Evolutionary conservation across 768 basidiomycete genomes (phyloP).

Genomic region (Melanogaster broomeanus): DNA sequence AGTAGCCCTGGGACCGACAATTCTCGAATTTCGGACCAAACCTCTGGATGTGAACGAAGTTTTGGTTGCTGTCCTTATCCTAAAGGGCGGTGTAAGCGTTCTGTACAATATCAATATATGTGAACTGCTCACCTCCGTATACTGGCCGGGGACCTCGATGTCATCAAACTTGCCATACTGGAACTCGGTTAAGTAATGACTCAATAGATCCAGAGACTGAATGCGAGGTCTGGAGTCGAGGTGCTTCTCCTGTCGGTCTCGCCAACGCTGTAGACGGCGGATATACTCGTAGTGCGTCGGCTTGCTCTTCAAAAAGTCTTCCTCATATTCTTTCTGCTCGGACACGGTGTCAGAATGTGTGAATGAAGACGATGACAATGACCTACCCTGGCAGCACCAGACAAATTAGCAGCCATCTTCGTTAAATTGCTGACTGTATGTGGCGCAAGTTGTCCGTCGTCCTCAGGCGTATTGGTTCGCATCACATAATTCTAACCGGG

Average conservation of each 20-base stretch:
- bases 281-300: slow-evolving; percentile 87
- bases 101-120: background rate
- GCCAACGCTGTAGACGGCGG: slow-evolving; percentile 86
- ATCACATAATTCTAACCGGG: slow-evolving; percentile 60
- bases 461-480: slow-evolving; percentile 65
- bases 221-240: slow-evolving; percentile 82
- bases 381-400: slow-evolving; percentile 58
- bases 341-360: slow-evolving; percentile 1
- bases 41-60: slow-evolving; percentile 87
- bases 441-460: slow-evolving; percentile 62
- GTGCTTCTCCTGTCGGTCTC: slow-evolving; percentile 83
- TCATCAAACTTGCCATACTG: slow-evolving; percentile 98
- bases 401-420: slow-evolving; percentile 63
- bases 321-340: slow-evolving; percentile 81
- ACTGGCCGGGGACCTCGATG: slow-evolving; percentile 98
- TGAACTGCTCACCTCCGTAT: slow-evolving; percentile 73
- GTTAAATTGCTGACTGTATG: slow-evolving; percentile 56
- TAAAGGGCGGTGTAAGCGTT: slow-evolving; percentile 33
- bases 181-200: slow-evolving; percentile 96
- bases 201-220: slow-evolving; percentile 83
- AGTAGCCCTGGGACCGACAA: slow-evolving; percentile 81
- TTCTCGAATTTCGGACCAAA: slow-evolving; percentile 92
- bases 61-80: slow-evolving; percentile 94
- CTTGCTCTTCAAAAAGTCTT: slow-evolving; percentile 82
- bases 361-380: background rate